Percentiles rank a stretch among this genome's conserved stretches.
These are phyloP conservation scores for Sphaerulina vaccinii DNA, from an alignment of 2,329 filamentous ascomycete species.

Conservation along the genomic window DNA sequence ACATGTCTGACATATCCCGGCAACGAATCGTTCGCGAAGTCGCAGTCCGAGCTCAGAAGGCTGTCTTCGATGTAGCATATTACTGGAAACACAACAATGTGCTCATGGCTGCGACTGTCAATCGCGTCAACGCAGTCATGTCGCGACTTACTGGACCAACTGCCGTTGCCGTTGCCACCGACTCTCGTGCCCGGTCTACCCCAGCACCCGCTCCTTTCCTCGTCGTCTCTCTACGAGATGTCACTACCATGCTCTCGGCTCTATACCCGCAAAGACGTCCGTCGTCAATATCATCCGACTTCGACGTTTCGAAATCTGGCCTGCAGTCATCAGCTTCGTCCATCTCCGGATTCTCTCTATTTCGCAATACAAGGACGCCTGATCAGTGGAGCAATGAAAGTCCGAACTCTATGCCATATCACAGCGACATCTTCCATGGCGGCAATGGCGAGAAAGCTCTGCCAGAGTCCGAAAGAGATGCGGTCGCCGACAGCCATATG, in stretches of 20 bases:
- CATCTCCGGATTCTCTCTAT: slow-evolving; percentile 50
- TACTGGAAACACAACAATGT: slow-evolving; percentile 65
- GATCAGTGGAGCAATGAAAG: neutral
- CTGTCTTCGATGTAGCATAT: slow-evolving; percentile 72
- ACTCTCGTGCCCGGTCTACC: too few species aligned
- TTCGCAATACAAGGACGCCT: slow-evolving; percentile 39
- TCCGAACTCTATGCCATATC: neutral
- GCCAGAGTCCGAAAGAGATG: neutral
- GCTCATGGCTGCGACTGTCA: slow-evolving; percentile 61
- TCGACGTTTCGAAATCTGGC: slow-evolving; percentile 49
- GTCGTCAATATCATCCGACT: slow-evolving; percentile 52
- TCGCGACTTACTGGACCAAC: slow-evolving; percentile 28
- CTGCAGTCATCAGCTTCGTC: slow-evolving; percentile 51
- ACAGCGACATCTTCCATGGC: neutral
- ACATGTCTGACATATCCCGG: slow-evolving; percentile 86
- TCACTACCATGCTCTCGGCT: slow-evolving; percentile 76
- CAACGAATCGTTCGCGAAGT: slow-evolving; percentile 73
- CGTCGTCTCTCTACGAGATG: slow-evolving; percentile 67
- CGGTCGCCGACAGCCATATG: slow-evolving; percentile 3
- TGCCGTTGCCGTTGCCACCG: neutral
- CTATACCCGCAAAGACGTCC: slow-evolving; percentile 76
- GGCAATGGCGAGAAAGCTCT: neutral
- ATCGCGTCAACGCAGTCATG: slow-evolving; percentile 70
- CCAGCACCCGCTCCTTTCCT: slow-evolving; percentile 15
- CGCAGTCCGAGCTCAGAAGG: slow-evolving; percentile 73